Evolutionary conservation across 768 basidiomycete genomes (phyloP).

Genomic region (Collybia mongolica): DNA sequence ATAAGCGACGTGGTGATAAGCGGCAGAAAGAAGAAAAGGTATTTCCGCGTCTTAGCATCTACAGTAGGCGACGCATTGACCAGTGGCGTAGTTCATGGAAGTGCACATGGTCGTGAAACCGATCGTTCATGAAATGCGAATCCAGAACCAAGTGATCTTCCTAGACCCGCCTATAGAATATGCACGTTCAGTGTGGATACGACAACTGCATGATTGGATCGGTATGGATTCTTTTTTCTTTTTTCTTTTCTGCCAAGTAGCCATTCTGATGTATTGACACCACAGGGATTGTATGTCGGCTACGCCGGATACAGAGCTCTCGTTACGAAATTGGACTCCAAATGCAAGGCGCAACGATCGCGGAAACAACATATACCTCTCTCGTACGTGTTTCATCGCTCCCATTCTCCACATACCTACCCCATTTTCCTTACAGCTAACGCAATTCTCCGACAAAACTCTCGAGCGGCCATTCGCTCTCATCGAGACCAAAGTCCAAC

Average conservation of each 20-base stretch:
- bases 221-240: slow-evolving; percentile 37
- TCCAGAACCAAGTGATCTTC: slow-evolving; percentile 99
- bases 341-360: slow-evolving; percentile 65
- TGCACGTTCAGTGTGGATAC: slow-evolving; percentile 87
- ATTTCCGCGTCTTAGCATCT: slow-evolving; percentile 4
- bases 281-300: slow-evolving; percentile 80
- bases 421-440: slow-evolving; percentile 54
- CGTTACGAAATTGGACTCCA: slow-evolving; percentile 96
- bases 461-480: slow-evolving; percentile 81
- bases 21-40: slow-evolving; percentile 81
- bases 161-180: slow-evolving; percentile 97
- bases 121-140: slow-evolving; percentile 93
- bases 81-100: slow-evolving; percentile 56
- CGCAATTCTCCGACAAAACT: slow-evolving; percentile 67
- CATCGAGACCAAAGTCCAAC: slow-evolving; percentile 85
- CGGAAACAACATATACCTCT: slow-evolving; percentile 80
- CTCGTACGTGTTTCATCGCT: slow-evolving; percentile 50
- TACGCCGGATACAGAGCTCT: slow-evolving; percentile 89
- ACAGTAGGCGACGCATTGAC: background rate
- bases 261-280: background rate
- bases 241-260: too few relatives aligned
- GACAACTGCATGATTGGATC: slow-evolving; percentile 87
- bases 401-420: background rate
- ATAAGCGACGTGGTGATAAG: slow-evolving; percentile 71
- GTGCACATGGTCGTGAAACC: slow-evolving; percentile 77